phyloP scores from a whole-genome alignment of 139 green algal species.

The Chlorella sp. region DNA sequence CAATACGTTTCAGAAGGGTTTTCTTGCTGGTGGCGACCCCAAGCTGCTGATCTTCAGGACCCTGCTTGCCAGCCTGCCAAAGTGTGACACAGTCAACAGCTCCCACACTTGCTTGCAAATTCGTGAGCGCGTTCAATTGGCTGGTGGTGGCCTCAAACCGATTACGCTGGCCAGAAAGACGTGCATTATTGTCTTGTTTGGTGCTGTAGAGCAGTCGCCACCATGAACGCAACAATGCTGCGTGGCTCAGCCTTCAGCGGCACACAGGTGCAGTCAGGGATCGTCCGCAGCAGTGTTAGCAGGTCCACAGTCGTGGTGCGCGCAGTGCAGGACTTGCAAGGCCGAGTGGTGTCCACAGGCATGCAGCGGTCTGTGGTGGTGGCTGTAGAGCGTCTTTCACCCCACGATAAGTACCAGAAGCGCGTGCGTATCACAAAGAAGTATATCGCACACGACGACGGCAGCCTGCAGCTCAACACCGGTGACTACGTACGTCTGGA shows the following conservation, averaged over 20 bases:
- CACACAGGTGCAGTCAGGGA: too few species aligned
- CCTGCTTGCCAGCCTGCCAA: too few species aligned
- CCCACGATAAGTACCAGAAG: slow-evolving; percentile 42
- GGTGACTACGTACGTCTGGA: slow-evolving; percentile 50
- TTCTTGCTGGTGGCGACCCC: too few species aligned
- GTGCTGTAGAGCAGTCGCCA: too few species aligned
- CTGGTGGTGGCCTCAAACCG: too few species aligned
- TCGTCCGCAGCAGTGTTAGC: not conserved
- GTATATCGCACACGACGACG: slow-evolving; percentile 38
- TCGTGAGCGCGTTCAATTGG: too few species aligned
- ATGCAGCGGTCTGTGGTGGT: slow-evolving; percentile 36
- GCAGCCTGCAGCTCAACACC: slow-evolving; percentile 5
- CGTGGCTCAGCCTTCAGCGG: slow-evolving; percentile 18
- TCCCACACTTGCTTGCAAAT: too few species aligned
- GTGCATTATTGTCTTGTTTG: too few species aligned
- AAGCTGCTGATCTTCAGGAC: too few species aligned
- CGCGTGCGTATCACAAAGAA: slow-evolving; percentile 41
- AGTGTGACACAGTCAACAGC: too few species aligned
- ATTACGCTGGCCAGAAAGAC: too few species aligned
- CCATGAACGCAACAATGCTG: slow-evolving; percentile 12
- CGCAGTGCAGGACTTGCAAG: slow-evolving; percentile 44
- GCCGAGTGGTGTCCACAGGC: slow-evolving; percentile 33
- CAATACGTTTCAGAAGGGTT: too few species aligned
- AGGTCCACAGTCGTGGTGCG: slow-evolving; percentile 15
- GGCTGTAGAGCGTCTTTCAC: slow-evolving; percentile 33